A percentile compares a stretch with the other conserved stretches of the same genome.
Conservation (phyloP, 2,329 filamentous ascomycete genomes). For the Periglandula ipomoeae region DNA sequence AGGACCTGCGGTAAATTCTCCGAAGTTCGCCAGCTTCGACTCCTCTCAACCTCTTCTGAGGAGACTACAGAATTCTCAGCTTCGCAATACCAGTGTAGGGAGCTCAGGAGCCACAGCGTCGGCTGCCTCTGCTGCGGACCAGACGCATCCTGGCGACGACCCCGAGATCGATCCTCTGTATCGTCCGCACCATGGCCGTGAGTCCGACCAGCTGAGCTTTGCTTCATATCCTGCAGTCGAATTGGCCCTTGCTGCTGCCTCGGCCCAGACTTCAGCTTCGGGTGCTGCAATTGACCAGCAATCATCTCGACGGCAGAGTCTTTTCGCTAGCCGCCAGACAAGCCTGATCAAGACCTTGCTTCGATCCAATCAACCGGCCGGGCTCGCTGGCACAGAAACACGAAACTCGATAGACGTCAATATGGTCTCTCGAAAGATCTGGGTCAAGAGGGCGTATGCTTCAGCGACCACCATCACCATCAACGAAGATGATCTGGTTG, state of each 20-base stretch:
- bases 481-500: slow-evolving; percentile 80
- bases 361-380: slow-evolving; percentile 14
- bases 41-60: neutral
- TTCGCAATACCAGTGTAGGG: neutral
- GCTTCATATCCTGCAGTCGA: slow-evolving; percentile 18
- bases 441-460: slow-evolving; percentile 80
- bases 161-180: slow-evolving; percentile 6
- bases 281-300: slow-evolving; percentile 14
- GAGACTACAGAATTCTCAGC: neutral
- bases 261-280: slow-evolving; percentile 7
- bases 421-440: slow-evolving; percentile 73
- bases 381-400: slow-evolving; percentile 12
- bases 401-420: slow-evolving; percentile 29
- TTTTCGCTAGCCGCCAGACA: slow-evolving; percentile 29
- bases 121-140: slow-evolving; percentile 9
- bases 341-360: slow-evolving; percentile 23
- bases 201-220: slow-evolving; percentile 18
- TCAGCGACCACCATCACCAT: slow-evolving; percentile 84
- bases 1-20: neutral
- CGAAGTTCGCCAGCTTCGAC: neutral
- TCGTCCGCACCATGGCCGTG: slow-evolving; percentile 13
- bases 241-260: slow-evolving; percentile 13
- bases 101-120: slow-evolving; percentile 3
- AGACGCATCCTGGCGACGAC: slow-evolving; percentile 13
- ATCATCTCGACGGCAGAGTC: slow-evolving; percentile 21